These are phyloP conservation scores for Mucor indicus DNA, from an alignment of 371 early-diverging fungal genomes.

Conservation along the genomic window DNA sequence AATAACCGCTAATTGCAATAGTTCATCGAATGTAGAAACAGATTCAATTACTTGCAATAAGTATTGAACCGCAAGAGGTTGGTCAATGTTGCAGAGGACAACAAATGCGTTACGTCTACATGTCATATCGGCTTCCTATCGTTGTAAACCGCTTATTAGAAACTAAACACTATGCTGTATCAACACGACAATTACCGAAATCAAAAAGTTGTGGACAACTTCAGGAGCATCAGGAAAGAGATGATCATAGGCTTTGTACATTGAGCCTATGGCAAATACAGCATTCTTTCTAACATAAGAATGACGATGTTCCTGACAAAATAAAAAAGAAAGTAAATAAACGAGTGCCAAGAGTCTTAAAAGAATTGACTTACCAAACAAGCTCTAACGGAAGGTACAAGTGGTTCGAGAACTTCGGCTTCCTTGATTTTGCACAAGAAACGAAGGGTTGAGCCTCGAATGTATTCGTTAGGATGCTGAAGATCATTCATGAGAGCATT, in stretches of 20 bases:
- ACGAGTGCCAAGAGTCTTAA: not conserved
- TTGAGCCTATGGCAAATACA: slow-evolving; percentile 86
- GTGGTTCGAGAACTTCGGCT: slow-evolving; percentile 92
- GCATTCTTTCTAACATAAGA: slow-evolving; percentile 98
- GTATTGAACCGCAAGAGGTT: slow-evolving; percentile 80
- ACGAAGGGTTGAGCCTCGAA: slow-evolving; percentile 94
- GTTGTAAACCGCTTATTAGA: too few species aligned
- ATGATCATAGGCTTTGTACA: slow-evolving; percentile 84
- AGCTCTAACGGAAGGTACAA: slow-evolving; percentile 83
- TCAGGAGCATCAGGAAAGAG: slow-evolving; percentile 97
- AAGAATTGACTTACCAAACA: slow-evolving; percentile 63
- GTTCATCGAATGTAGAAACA: slow-evolving; percentile 82
- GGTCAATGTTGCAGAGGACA: slow-evolving; percentile 81
- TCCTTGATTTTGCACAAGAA: slow-evolving; percentile 94
- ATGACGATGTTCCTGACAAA: slow-evolving; percentile 94
- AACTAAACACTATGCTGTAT: not conserved
- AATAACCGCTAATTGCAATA: slow-evolving; percentile 89
- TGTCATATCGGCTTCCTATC: slow-evolving; percentile 87
- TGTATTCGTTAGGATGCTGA: slow-evolving; percentile 98
- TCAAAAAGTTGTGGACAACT: slow-evolving; percentile 76
- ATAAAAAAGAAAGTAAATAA: not conserved
- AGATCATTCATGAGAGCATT: slow-evolving; percentile 97
- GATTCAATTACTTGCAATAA: slow-evolving; percentile 70
- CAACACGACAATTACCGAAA: slow-evolving; percentile 40
- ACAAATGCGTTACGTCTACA: slow-evolving; percentile 94